Evolutionary conservation across 176 grass and related monocot species (phyloP).

Genomic region (Saccharum spontaneum): DNA sequence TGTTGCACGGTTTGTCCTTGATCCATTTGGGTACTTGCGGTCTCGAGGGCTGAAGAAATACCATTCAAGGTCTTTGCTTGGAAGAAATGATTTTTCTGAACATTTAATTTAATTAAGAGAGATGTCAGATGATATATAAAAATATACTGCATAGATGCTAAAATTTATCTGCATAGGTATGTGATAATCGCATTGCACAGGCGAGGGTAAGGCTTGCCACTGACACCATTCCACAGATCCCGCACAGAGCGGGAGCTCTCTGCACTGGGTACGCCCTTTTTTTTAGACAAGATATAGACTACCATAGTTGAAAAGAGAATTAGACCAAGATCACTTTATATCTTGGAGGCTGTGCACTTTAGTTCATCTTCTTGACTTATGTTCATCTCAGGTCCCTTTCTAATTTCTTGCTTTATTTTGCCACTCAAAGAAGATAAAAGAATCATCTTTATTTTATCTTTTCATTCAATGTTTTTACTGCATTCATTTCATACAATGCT

Average conservation of each 20-base stretch:
- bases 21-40: constrained; percentile 96
- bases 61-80: constrained; percentile 99
- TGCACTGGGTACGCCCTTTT: no score
- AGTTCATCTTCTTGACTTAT: constrained; percentile 42
- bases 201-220: no score
- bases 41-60: constrained; percentile 99
- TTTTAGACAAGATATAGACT: not conserved
- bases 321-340: constrained; percentile 28
- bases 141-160: not conserved
- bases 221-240: no score
- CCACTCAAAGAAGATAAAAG: constrained; percentile 19
- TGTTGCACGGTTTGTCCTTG: constrained; percentile 95
- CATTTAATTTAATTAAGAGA: not conserved
- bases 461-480: constrained; percentile 2
- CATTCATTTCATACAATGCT: not conserved
- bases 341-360: constrained; percentile 43
- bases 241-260: no score
- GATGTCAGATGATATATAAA: not conserved
- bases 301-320: constrained; percentile 28
- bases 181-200: no score
- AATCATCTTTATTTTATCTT: constrained; percentile 17
- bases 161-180: not conserved
- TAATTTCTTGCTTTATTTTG: constrained; percentile 30
- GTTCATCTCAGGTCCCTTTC: constrained; percentile 20
- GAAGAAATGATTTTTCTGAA: constrained; percentile 97